These are phyloP conservation scores for Corylus americana DNA, from an alignment of 306 rosid species.

Conservation along the genomic window DNA sequence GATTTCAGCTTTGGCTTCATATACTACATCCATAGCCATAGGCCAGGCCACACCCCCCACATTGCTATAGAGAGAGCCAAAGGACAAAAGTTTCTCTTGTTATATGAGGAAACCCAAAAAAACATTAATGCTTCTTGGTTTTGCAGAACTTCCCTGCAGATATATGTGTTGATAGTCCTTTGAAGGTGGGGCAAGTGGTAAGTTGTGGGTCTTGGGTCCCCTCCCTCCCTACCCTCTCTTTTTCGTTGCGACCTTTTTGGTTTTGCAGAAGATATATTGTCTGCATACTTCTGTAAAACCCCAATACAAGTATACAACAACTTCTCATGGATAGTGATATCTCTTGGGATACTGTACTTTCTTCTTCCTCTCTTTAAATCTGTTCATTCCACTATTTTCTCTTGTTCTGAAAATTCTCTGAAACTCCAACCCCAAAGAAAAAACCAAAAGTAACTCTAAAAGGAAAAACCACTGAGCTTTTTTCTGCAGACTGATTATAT, in stretches of 20 bases:
- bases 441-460: background rate
- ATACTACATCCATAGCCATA: constrained; percentile 23
- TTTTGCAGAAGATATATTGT: constrained; percentile 48
- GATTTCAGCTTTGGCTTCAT: constrained; percentile 24
- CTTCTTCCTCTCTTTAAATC: constrained; percentile 24
- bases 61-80: constrained; percentile 37
- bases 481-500: background rate
- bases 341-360: background rate
- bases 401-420: constrained; percentile 6
- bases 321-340: constrained; percentile 1
- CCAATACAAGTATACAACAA: background rate
- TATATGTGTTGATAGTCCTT: constrained; percentile 27
- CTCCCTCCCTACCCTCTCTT: constrained; percentile 28
- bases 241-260: constrained; percentile 33
- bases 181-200: constrained; percentile 35
- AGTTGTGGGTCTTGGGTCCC: constrained; percentile 43
- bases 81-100: constrained; percentile 38
- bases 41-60: constrained; percentile 22
- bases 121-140: constrained; percentile 56
- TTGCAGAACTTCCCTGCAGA: constrained; percentile 47
- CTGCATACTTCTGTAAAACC: constrained; percentile 35
- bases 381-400: constrained; percentile 34
- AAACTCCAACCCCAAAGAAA: background rate
- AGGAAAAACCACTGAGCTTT: background rate
- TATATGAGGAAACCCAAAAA: constrained; percentile 40